Evolutionary conservation across 2,329 filamentous ascomycete genomes (phyloP).

Genomic region (Penicillium freii): DNA sequence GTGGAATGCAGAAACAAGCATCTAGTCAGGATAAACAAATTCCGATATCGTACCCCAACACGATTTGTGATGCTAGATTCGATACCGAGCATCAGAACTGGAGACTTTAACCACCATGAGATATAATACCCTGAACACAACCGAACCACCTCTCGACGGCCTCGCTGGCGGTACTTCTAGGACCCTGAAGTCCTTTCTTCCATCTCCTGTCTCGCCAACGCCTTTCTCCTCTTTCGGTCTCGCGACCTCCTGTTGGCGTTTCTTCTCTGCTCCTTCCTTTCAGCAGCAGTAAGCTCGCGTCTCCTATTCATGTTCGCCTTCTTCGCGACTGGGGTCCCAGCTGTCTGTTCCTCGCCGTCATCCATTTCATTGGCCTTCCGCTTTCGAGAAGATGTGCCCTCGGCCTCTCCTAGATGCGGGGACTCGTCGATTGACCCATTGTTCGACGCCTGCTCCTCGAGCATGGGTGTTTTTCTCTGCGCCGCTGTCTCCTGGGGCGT

Average conservation of each 20-base stretch:
- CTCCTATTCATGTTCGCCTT: not conserved
- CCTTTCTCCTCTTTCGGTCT: not conserved
- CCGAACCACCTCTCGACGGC: not conserved
- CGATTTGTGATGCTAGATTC: not conserved
- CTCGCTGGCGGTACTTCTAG: not conserved
- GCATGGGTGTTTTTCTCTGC: not conserved
- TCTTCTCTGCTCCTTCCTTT: not conserved
- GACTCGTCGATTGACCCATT: not conserved
- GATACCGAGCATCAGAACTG: not conserved
- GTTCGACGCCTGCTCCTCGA: not conserved
- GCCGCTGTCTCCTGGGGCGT: not conserved
- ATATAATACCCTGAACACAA: not conserved
- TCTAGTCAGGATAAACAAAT: not conserved
- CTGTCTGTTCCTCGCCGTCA: not conserved
- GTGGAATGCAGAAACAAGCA: not conserved
- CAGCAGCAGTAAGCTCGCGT: not conserved
- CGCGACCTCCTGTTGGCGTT: not conserved
- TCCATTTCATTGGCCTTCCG: not conserved
- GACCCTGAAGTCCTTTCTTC: too few species aligned
- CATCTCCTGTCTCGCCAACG: not conserved
- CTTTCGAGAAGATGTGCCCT: not conserved
- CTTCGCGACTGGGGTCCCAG: not conserved
- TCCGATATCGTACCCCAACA: not conserved
- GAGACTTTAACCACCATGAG: not conserved
- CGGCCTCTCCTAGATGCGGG: not conserved